Base-by-base conservation (phyloP, 306 rosid species). In the Cercis canadensis region DNA sequence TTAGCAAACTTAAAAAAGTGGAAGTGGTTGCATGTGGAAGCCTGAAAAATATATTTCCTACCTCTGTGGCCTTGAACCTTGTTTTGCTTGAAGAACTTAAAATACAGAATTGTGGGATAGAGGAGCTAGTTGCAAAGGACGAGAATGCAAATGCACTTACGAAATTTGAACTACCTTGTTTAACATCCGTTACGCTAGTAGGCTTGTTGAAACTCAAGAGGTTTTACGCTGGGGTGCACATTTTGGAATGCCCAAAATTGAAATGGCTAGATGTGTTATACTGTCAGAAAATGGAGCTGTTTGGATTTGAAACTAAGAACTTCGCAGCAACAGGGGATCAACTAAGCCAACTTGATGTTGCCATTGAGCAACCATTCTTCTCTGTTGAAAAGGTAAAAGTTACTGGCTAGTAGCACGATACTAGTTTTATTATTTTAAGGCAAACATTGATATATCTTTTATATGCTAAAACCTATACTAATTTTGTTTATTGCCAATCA, bases 221-320 rank as follows among this genome's bases (percentile, higher is more conserved):
- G 29, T 66, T 81, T 33, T 72, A 16, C 37, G 58, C 47, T 0
- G 63, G 64, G 18, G 34, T 29, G 11, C 54, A 59, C 36, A 62
- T 34, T 16, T 53, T 37, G 6, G 54, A 61, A 6, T 81, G 78
- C 44, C 82, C 78, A 37, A 11, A 31, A 8, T 34, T 76, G 11
- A 55, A 43, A 16, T 0, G 10, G 0, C 0, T 64, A 0, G 3
- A 8, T 10, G 39, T 50, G 6, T 0, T 0, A 1, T 0, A 1
- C 1, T 54, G 65, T 63, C 13, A 34, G 3, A 32, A 62, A 11
- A 36, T 39, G 39, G 4, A 62, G 19, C 56, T 40, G n/a, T 5
- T 43, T 7, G 55, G 24, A 0, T 8, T 1, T 15, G 24, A 32
- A 16, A 2, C 11, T 31, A 11, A 4, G 4, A 9, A 0, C 3